A percentile compares a stretch with the other conserved stretches of the same genome.
These are phyloP conservation scores for Lindgomyces ingoldianus DNA, from an alignment of 495 filamentous ascomycete genomes.

Conservation along the genomic window DNA sequence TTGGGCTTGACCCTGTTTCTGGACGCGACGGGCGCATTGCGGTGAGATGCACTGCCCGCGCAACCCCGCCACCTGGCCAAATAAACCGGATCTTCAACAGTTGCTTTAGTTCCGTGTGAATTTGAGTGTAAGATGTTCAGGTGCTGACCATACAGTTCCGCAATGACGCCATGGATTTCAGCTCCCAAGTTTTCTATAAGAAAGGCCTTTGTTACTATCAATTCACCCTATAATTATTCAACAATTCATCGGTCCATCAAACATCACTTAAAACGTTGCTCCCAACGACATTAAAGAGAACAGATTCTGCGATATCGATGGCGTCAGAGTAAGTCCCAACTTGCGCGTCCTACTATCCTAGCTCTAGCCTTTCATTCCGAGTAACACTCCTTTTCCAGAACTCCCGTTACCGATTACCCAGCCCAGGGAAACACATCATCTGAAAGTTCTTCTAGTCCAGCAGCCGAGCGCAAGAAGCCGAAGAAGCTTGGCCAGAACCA, in stretches of 20 bases:
- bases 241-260: not conserved
- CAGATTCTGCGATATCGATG: conserved; percentile 7
- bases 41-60: no score
- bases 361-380: not conserved
- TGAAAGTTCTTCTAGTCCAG: conserved; percentile 9
- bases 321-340: not conserved
- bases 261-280: not conserved
- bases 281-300: conserved; percentile 4
- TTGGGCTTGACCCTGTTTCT: not conserved
- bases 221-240: no score
- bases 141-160: no score
- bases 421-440: conserved; percentile 29
- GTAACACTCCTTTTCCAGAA: conserved; percentile 2
- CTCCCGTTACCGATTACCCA: conserved; percentile 11
- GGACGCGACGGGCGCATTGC: not conserved
- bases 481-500: conserved; percentile 4
- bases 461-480: conserved; percentile 15
- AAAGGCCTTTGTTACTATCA: no score
- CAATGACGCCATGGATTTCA: no score
- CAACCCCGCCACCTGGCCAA: no score
- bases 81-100: no score
- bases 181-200: no score
- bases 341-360: not conserved
- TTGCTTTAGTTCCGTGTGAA: no score
- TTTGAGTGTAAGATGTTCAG: no score